Conservation (phyloP, 148 eudicot species). For the Rhododendron kiyosumense region DNA sequence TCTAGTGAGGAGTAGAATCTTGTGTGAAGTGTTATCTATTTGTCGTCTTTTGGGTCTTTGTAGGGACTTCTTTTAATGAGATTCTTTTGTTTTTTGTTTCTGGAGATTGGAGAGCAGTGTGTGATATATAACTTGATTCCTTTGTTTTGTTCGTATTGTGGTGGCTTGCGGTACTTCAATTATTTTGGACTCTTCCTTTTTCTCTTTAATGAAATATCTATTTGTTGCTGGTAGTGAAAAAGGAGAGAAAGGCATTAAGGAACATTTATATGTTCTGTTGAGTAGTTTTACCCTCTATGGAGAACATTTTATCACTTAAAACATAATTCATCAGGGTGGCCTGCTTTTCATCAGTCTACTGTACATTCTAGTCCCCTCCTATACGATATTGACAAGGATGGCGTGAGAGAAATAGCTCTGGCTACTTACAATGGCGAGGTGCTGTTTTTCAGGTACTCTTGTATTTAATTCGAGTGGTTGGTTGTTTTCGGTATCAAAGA, state of each 20-base stretch:
- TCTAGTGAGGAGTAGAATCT: not conserved
- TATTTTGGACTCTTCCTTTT: not conserved
- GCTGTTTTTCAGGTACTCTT: slow-evolving; percentile 77
- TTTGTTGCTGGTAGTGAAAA: not conserved
- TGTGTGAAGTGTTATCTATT: not conserved
- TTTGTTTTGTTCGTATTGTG: not conserved
- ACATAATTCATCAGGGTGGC: slow-evolving; percentile 69
- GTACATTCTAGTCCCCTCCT: slow-evolving; percentile 96
- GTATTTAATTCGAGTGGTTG: not conserved
- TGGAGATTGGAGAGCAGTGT: not conserved
- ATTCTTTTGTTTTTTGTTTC: not conserved
- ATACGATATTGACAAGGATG: slow-evolving; percentile 97
- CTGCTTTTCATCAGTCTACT: slow-evolving; percentile 97
- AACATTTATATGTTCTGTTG: not conserved
- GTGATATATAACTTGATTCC: not conserved
- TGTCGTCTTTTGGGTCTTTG: not conserved
- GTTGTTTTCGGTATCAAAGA: not conserved
- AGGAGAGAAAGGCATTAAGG: not conserved
- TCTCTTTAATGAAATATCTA: not conserved
- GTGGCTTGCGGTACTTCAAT: not conserved
- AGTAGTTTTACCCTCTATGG: not conserved
- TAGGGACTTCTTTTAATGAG: not conserved
- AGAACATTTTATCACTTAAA: slow-evolving; percentile 9
- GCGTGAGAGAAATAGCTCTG: slow-evolving; percentile 90
- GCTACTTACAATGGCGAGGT: slow-evolving; percentile 97